Evolutionary conservation across 106 monocot species (phyloP).

Genomic region (Apostasia ramifera): DNA sequence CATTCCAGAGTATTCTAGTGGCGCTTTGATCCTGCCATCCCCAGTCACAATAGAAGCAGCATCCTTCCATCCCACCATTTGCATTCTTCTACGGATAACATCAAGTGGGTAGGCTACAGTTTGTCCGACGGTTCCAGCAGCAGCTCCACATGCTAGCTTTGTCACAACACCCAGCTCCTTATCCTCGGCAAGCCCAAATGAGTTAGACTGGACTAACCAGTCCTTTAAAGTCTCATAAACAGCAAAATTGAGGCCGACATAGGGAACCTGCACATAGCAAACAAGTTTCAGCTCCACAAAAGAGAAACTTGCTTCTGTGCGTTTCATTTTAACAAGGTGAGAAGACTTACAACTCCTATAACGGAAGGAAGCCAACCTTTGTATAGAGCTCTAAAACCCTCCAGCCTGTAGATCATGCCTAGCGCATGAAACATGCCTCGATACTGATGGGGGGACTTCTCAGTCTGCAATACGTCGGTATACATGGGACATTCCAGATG

Average conservation of each 20-base stretch:
- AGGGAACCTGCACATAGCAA: conserved; percentile 51
- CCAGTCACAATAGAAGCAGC: conserved; percentile 51
- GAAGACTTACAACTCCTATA: conserved; percentile 82
- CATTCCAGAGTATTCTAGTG: conserved; percentile 62
- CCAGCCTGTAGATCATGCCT: conserved; percentile 56
- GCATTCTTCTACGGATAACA: conserved; percentile 85
- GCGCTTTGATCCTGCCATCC: conserved; percentile 32
- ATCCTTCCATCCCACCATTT: conserved; percentile 89
- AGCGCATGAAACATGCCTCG: conserved; percentile 91
- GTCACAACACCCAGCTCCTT: conserved; percentile 55
- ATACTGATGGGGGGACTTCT: conserved; percentile 79
- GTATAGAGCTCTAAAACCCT: conserved; percentile 87
- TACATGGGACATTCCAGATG: too few species aligned
- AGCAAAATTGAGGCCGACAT: conserved; percentile 87
- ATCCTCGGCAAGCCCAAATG: conserved; percentile 41
- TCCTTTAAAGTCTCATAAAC: conserved; percentile 87
- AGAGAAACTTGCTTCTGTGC: not conserved
- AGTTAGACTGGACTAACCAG: conserved; percentile 51
- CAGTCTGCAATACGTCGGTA: conserved; percentile 38
- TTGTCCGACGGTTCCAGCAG: conserved; percentile 78
- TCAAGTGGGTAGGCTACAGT: conserved; percentile 92
- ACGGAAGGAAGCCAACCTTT: conserved; percentile 99
- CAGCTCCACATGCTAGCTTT: conserved; percentile 79
- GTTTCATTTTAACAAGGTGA: not conserved
- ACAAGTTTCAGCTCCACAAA: not conserved